Base-by-base conservation (phyloP, 805 yeast genomes). In the baker's yeast (Saccharomyces cerevisiae) region DNA sequence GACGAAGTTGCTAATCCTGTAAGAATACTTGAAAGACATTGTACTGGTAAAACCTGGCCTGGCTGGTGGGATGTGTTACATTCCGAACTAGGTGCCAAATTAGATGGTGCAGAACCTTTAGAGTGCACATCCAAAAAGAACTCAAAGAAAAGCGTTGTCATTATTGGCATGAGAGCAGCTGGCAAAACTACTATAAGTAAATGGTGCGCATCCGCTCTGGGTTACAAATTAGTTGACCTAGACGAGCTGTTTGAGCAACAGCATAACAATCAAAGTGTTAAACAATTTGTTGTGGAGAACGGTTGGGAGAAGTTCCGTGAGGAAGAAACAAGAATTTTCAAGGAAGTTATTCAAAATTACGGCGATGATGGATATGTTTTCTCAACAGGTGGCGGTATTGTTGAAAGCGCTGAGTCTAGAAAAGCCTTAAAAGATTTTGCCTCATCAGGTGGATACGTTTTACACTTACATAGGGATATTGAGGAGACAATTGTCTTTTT, bases 1-100 rank as follows among this genome's bases (percentile, higher is more conserved):
- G 22, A 24, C 2, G 51, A 48, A 13, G 21, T 36, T 1, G 67
- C 71, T 48, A 63, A 65, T 0, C 83, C 87, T 1, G 92, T 87
- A 1, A 75, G 83, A 59, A 82, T 94, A 55, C 82, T 85, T 60
- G 97, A 92, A 66, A 83, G 97, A 72, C 81, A 86, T 27, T 89
- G 97, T 68, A 95, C 97, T 1, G 95, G 92, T 54, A 94, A 94
- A 74, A 94, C 99, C 0, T 94, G 99, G 99, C 99, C 99, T 22
- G 98, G 97, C 41, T 94, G 99, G 99, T 94, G 99, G 99, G 99
- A 94, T 72, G 79, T 84, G 36, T 75, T 94, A 58, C 90, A 84
- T 67, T 79, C 86, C 50, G 72, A 78, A 49, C 81, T 94, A 62
- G 79, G 82, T 22, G 85, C 81, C 27, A 63, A 70, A 10, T 70